Base-by-base conservation (phyloP, 352 stramenopile species). In the Blastocystis sp. region DNA sequence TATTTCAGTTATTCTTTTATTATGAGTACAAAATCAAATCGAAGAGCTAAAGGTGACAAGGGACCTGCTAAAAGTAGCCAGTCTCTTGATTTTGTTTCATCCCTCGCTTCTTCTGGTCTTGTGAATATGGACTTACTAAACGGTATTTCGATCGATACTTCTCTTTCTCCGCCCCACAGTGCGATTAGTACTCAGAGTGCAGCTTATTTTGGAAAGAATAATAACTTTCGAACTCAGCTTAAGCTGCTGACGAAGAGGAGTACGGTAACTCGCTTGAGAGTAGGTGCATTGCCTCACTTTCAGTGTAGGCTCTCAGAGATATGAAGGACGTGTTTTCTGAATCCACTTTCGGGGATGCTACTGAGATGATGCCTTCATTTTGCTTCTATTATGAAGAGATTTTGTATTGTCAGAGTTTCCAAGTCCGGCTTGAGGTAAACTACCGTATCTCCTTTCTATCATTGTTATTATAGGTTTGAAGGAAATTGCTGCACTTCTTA, bases 381-480 rank as follows among this genome's bases (percentile, higher is more conserved):
- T 84, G 73, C 73, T 84, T 54, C 56, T 84, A 84, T 13, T 84
- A 84, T 55, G 68, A 68, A 29, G 73, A 84, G 53, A 55, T 50
- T n/a, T 4, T 84, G 73, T 84, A 84, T 84, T 84, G 73, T 29
- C 73, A 84, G 73, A 84, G 73, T 45, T 84, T 84, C 53, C 73
- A 69, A 66, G 73, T 84, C 34, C 73, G 73, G 39, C 47, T 53
- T 23, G 73, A 84, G 41, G 53, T 66, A 1, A 84, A 68, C 15
- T 45, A 66, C 13, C 20, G 73, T 84, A 84, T 2, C 0, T 69
- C 9, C 29, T 50, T 23, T 69, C 20, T n/a, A 18, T 3, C 23
- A 37, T 45, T 5, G 18, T 45, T 54, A 64, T 54, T 50, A 50
- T 9, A 84, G 73, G 59, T 20, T 69, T 84, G 26, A 1, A n/a